Percentiles rank a stretch among this genome's conserved stretches.
Evolutionary conservation across 2,329 filamentous ascomycete genomes (phyloP).

Genomic region (Penicillium paneum): DNA sequence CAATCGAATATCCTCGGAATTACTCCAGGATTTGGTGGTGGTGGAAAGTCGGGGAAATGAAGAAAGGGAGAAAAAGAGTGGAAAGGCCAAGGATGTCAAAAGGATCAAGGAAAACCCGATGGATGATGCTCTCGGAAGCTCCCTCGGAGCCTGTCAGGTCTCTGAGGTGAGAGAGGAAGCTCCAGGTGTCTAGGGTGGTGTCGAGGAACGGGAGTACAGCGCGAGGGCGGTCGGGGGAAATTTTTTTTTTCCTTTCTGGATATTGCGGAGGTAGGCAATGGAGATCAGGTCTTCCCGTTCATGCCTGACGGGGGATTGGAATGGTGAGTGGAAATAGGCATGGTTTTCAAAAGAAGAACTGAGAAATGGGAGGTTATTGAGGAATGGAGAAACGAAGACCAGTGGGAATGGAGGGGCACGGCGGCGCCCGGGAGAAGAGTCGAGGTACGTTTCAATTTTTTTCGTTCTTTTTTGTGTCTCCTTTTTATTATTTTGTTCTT

Average conservation of each 20-base stretch:
- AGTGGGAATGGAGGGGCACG: slow-evolving; percentile 27
- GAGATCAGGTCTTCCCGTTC: slow-evolving; percentile 42
- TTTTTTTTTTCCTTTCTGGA: slow-evolving; percentile 25
- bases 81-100: not conserved
- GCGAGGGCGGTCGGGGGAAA: slow-evolving; percentile 32
- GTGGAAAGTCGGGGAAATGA: slow-evolving; percentile 2
- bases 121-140: slow-evolving; percentile 16
- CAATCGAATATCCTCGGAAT: slow-evolving; percentile 11
- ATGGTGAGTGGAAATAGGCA: slow-evolving; percentile 36
- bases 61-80: slow-evolving; percentile 9
- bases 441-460: slow-evolving; percentile 1
- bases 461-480: not conserved
- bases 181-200: not conserved
- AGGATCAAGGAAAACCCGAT: not conserved
- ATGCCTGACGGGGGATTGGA: slow-evolving; percentile 46
- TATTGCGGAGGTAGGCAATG: slow-evolving; percentile 13
- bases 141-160: slow-evolving; percentile 21
- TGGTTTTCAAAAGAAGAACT: slow-evolving; percentile 31
- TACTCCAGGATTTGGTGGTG: not conserved
- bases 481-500: not conserved
- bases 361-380: slow-evolving; percentile 23
- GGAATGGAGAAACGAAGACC: slow-evolving; percentile 14
- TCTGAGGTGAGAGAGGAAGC: slow-evolving; percentile 12
- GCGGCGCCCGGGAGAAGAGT: slow-evolving; percentile 28
- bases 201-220: slow-evolving; percentile 7